Evolutionary conservation across 306 rosid genomes (phyloP).

Genomic region (Castanospermum australe): DNA sequence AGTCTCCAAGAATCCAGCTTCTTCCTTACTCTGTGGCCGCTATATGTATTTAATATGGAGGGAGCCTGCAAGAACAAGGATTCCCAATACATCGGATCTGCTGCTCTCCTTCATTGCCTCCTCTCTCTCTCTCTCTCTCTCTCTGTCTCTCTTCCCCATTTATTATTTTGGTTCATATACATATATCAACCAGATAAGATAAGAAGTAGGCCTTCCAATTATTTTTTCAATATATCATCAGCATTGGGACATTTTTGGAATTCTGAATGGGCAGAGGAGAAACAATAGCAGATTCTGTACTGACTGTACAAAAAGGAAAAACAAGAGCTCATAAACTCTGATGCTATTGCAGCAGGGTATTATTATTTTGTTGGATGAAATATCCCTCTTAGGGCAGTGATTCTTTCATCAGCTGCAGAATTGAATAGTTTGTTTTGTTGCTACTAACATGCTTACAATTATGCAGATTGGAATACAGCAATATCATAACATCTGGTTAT

Average conservation of each 20-base stretch:
- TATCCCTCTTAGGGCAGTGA: not conserved
- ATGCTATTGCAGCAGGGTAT: not conserved
- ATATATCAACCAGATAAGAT: constrained; percentile 35
- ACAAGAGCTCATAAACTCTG: not conserved
- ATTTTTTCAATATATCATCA: not conserved
- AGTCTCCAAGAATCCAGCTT: constrained; percentile 2
- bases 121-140: no score
- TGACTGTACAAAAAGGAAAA: not conserved
- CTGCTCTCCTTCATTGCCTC: constrained; percentile 21
- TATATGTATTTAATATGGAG: not conserved
- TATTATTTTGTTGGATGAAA: not conserved
- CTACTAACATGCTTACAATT: not conserved
- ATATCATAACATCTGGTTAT: not conserved
- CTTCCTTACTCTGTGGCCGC: not conserved
- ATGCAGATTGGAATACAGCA: not conserved
- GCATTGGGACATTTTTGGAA: not conserved
- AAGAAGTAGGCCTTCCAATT: constrained; percentile 19
- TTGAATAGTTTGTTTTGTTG: no score
- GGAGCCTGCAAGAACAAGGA: constrained; percentile 44
- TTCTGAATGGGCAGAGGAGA: not conserved
- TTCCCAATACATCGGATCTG: constrained; percentile 58
- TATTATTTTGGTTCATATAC: constrained; percentile 5
- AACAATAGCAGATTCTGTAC: not conserved
- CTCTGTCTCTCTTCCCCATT: constrained; percentile 29
- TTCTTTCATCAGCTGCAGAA: not conserved